A percentile compares a stretch with the other conserved stretches of the same genome.
phyloP scores from a whole-genome alignment of 441 rosid species.

The Syzygium malaccense region DNA sequence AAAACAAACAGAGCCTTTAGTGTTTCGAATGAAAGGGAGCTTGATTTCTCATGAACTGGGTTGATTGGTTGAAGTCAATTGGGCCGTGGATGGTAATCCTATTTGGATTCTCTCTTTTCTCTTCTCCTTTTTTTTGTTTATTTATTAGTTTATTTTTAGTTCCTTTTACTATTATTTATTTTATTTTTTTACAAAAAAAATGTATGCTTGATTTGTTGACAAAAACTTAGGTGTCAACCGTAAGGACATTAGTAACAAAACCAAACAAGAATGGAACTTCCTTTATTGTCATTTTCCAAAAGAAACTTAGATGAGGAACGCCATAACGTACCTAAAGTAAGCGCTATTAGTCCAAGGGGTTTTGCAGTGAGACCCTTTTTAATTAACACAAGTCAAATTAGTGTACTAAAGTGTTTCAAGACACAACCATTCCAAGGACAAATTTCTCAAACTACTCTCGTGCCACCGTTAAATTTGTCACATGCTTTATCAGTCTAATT shows the following conservation, averaged over 20 bases:
- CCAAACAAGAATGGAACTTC: not conserved
- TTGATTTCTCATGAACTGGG: not conserved
- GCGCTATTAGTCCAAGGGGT: not conserved
- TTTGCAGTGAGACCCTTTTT: not conserved
- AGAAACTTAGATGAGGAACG: not conserved
- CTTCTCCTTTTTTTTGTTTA: not conserved
- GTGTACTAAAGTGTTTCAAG: not conserved
- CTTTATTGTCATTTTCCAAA: not conserved
- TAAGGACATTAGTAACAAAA: not conserved
- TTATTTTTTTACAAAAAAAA: not conserved
- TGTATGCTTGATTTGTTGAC: not conserved
- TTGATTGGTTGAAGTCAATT: not conserved
- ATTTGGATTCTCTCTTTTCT: not conserved
- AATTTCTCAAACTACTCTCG: not conserved
- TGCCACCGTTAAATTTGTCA: not conserved
- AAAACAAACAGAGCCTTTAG: too few species aligned
- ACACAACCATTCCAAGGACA: not conserved
- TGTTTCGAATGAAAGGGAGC: not conserved
- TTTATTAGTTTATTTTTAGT: not conserved
- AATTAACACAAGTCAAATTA: not conserved
- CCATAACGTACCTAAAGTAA: not conserved
- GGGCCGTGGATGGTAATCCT: not conserved
- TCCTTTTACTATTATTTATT: not conserved
- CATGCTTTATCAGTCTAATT: not conserved
- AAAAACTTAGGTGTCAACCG: not conserved